phyloP scores from a whole-genome alignment of 805 yeast species.

The Saturnispora quitensis region DNA sequence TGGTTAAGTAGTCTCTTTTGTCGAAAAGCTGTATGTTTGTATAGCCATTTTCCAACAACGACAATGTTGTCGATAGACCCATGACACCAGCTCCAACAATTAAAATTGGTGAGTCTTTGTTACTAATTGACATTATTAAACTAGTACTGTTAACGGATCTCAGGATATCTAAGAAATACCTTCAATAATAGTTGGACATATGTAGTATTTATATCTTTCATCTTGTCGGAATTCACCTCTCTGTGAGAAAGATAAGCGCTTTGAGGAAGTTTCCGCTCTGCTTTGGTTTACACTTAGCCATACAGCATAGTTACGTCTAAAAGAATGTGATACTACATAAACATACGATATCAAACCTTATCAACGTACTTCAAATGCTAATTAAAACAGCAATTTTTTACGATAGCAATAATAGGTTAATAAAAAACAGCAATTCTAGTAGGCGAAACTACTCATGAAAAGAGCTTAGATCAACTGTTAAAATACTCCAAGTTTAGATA shows the following conservation, averaged over 20 bases:
- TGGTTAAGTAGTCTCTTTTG: conserved; percentile 10
- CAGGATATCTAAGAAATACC: not conserved
- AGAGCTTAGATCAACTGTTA: no score
- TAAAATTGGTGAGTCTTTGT: conserved; percentile 14
- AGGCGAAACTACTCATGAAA: not conserved
- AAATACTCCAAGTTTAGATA: no score
- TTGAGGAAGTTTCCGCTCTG: not conserved
- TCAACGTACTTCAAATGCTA: not conserved
- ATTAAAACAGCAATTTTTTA: no score
- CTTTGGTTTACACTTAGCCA: not conserved
- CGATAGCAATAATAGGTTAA: no score
- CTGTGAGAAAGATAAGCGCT: not conserved
- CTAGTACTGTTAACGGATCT: no score
- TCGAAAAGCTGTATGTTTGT: conserved; percentile 16
- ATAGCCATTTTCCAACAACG: conserved; percentile 14
- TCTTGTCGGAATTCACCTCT: not conserved
- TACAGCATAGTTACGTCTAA: no score
- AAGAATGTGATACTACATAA: not conserved
- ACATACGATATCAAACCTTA: not conserved
- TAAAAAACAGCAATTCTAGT: no score
- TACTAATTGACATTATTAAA: not conserved
- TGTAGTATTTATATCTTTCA: not conserved
- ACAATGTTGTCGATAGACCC: conserved; percentile 37
- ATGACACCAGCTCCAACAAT: conserved; percentile 45
- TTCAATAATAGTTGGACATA: not conserved